Conservation (phyloP, 768 basidiomycete species). For the Termitomyces titanicus region DNA sequence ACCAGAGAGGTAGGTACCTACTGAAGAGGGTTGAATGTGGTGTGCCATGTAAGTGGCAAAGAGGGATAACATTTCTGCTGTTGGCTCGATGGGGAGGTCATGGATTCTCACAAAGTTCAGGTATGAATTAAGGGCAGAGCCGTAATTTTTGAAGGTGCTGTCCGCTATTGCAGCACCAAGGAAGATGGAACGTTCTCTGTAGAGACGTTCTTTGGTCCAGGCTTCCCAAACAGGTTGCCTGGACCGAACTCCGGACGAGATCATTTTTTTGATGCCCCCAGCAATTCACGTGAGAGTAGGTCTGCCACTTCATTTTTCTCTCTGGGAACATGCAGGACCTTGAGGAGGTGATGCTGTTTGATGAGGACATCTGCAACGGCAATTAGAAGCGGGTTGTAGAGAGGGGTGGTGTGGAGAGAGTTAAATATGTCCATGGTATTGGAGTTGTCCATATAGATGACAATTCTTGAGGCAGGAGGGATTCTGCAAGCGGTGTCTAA, state of each 20-base stretch:
- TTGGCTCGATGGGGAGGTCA: not conserved
- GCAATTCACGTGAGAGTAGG: not conserved
- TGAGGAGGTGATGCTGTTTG: not conserved
- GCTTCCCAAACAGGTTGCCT: not conserved
- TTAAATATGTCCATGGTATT: conserved; percentile 28
- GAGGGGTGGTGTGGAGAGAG: conserved; percentile 15
- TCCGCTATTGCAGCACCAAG: too few species aligned
- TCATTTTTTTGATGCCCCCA: not conserved
- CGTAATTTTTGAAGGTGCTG: too few species aligned
- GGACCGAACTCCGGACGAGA: not conserved
- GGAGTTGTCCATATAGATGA: conserved; percentile 25
- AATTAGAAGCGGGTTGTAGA: conserved; percentile 23
- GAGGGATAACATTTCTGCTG: not conserved
- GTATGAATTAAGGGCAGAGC: too few species aligned
- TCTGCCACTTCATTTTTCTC: not conserved
- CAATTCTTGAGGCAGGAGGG: not conserved
- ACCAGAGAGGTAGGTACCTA: not conserved
- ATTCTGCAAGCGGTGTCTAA: not conserved
- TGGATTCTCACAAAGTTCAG: not conserved
- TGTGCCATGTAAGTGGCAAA: not conserved
- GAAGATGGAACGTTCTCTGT: too few species aligned
- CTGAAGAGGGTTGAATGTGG: not conserved
- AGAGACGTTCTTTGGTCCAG: not conserved
- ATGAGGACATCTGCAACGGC: not conserved
- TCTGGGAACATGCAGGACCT: not conserved